These are phyloP conservation scores for Alternaria incomplexa DNA, from an alignment of 2,329 filamentous ascomycete species.

Conservation along the genomic window DNA sequence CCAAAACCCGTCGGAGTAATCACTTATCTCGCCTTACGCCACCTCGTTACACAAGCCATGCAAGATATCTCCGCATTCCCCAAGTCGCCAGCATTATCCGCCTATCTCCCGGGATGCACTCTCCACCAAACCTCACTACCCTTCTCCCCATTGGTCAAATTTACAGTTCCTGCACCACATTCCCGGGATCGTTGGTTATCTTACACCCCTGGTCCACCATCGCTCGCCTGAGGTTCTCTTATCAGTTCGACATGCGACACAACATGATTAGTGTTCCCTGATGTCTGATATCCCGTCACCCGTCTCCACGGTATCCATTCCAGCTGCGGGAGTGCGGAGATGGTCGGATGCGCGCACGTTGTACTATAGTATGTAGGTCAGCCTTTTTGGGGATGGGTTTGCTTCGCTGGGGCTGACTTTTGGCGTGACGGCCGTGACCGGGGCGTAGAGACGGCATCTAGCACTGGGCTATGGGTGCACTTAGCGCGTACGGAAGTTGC, in stretches of 20 bases:
- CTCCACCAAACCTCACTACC: background rate
- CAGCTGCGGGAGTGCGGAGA: constrained; percentile 2
- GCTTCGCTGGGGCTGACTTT: background rate
- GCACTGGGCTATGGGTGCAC: background rate
- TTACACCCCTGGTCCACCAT: background rate
- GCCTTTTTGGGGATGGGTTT: background rate
- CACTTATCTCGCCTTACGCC: constrained; percentile 18
- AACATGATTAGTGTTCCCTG: constrained; percentile 9
- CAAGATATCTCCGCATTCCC: constrained; percentile 2
- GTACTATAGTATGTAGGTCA: too few relatives aligned
- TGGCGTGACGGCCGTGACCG: background rate
- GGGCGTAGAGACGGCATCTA: background rate
- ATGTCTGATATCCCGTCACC: background rate
- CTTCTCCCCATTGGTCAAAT: too few relatives aligned
- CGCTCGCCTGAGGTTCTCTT: constrained; percentile 1
- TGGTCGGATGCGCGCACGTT: background rate
- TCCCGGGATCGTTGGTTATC: constrained; percentile 7
- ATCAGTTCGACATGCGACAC: constrained; percentile 14
- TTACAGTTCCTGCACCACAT: constrained; percentile 8
- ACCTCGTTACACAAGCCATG: constrained; percentile 10
- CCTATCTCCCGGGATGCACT: constrained; percentile 6
- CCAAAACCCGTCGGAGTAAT: background rate
- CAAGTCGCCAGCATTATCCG: constrained; percentile 1
- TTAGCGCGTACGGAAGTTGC: too few relatives aligned
- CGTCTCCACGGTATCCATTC: constrained; percentile 3